Evolutionary conservation across 129 eudicot species (phyloP).

Genomic region (Escallonia herrerae): DNA sequence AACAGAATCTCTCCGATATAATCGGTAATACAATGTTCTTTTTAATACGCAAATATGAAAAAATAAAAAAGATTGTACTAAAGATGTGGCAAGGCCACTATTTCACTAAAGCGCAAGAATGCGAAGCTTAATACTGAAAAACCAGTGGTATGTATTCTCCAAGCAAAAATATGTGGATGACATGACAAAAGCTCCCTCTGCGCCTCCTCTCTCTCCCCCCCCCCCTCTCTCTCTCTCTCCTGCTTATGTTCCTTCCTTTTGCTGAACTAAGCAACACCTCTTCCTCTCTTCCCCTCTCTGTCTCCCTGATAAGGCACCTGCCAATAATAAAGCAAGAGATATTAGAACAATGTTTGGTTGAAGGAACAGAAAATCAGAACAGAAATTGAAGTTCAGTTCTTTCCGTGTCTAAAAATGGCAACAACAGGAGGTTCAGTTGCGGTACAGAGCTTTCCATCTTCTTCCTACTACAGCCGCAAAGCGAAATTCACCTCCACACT

Average conservation of each 20-base stretch:
- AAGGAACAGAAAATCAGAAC: not conserved
- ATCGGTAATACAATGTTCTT: too few relatives aligned
- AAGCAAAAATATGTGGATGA: constrained; percentile 46
- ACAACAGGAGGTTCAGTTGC: constrained; percentile 41
- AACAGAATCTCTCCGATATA: too few relatives aligned
- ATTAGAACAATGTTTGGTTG: constrained; percentile 7
- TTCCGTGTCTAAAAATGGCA: constrained; percentile 32
- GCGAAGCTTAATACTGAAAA: not conserved
- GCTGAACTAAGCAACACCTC: not conserved
- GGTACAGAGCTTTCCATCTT: constrained; percentile 42
- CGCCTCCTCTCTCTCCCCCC: not conserved
- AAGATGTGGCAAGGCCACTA: too few relatives aligned
- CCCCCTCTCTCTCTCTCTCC: constrained; percentile 4
- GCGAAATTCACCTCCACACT: constrained; percentile 22
- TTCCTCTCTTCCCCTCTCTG: not conserved
- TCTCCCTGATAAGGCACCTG: not conserved
- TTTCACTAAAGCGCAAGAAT: too few relatives aligned
- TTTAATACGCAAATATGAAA: too few relatives aligned
- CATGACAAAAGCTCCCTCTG: constrained; percentile 16
- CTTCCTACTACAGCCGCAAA: constrained; percentile 40
- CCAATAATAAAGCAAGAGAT: not conserved
- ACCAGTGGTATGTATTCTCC: constrained; percentile 49
- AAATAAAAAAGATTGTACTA: too few relatives aligned
- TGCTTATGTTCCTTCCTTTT: not conserved
- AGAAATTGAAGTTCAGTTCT: constrained; percentile 1